Evolutionary conservation across 192 early-diverging fungal genomes (phyloP), one percentile per base, ranked within the genome.

Genomic region (Backusella liffmaniae): DNA sequence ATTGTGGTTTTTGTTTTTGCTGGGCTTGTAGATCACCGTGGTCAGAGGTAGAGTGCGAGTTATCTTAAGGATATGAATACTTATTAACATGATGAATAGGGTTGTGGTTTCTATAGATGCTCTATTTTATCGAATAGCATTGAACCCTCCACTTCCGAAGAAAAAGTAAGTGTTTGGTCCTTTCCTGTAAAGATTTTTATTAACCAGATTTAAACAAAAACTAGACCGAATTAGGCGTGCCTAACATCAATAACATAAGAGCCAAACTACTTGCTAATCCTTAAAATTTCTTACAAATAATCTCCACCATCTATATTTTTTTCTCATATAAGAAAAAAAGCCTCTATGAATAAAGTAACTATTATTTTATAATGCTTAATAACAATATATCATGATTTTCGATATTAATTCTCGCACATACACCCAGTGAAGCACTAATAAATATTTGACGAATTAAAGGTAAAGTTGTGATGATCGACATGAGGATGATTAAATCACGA

Each of bases 1-100:
- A 83, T 21, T 92, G 90, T 66, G 90, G 90, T 0, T 80, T 88
- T 80, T 81, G 84, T 32, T 92, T 92, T 70, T 92, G 90, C 69
- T 92, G 90, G 90, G 67, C 88, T 39, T 88, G 84, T 73, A 83
- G 87, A 53, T 74, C 82, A 81, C 56, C 85, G 0, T 90, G 90
- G 90, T 83, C 83, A 44, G 89, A 86, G 67, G 80, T 81, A 77
- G 41, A 12, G 9, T 36, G 35, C 65, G 18, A 2, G 44, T 67
- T n/a, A 29, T 15, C n/a, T 26, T 30, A 36, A 41, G 21, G 16
- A 23, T 21, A 15, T 6, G 13, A 30, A 18, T 49, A 71, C 13
- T 15, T 16, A 59, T n/a, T 71, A 30, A 35, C 39, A 29, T 16
- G 10, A 5, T 41, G n/a, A 35, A 69, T 44, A 81, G 66, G 79